Conservation (phyloP, 768 basidiomycete genomes). For the Infundibulicybe gibba region DNA sequence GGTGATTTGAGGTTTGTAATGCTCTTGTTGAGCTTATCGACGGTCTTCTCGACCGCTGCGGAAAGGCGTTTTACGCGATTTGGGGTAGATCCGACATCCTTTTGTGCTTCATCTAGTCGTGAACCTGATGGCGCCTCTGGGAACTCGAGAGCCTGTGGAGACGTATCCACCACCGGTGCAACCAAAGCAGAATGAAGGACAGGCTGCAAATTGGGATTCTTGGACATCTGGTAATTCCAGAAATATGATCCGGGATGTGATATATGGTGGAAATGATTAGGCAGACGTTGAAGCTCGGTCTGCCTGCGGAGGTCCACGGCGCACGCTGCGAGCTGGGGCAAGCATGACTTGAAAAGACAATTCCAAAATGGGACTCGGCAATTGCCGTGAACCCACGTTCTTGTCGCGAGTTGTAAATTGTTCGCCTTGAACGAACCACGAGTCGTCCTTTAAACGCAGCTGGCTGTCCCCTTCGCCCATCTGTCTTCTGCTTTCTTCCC, state of each 20-base stretch:
- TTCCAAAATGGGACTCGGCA: constrained; percentile 6
- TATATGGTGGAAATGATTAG: neutral
- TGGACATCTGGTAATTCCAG: constrained; percentile 13
- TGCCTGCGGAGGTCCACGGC: too few relatives aligned
- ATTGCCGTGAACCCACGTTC: constrained; percentile 26
- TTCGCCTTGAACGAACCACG: too few relatives aligned
- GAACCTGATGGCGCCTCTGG: constrained; percentile 20
- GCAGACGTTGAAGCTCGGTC: neutral
- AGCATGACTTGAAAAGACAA: neutral
- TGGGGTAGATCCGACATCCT: constrained; percentile 25
- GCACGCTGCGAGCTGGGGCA: neutral
- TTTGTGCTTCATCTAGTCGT: constrained; percentile 16
- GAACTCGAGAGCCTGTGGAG: constrained; percentile 25
- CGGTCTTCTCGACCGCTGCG: constrained; percentile 49
- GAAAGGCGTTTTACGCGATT: constrained; percentile 53
- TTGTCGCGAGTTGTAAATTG: constrained; percentile 15
- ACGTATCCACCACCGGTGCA: constrained; percentile 26
- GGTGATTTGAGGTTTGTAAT: constrained; percentile 29
- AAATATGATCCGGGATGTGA: neutral
- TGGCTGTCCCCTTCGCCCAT: constrained; percentile 12
- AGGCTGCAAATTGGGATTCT: constrained; percentile 17
- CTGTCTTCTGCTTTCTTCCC: constrained; percentile 15
- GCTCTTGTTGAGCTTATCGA: constrained; percentile 63
- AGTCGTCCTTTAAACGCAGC: constrained; percentile 9
- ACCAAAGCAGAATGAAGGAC: constrained; percentile 17